Evolutionary conservation across 352 stramenopile genomes (phyloP), one percentile per base, ranked within the genome.

Genomic region (Phytophthora tubulina): DNA sequence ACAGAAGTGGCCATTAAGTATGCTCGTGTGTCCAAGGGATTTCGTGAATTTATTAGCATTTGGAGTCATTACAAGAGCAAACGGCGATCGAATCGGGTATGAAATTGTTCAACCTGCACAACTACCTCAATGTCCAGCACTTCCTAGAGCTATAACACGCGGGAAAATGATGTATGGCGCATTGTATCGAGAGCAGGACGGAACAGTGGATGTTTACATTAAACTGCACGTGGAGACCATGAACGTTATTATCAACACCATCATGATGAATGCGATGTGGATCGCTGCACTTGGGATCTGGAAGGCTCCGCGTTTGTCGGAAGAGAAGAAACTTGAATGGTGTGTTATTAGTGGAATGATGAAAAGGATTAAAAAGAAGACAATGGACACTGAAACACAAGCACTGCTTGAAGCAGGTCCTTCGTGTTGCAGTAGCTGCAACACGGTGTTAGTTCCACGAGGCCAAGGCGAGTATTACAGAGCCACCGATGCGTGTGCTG

Each of bases 21-120:
- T 70, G 45, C 53, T 90, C 27, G 70, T 81, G 38, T 72, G 79
- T 56, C 81, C 84, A 31, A 73, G 84, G 41, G 84, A 91, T 70
- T 79, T 85, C 38, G 70, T 88, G 10, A 89, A 79, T 36, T 59
- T 91, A 15, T 75, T 78, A 54, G 45, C 77, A 44, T 79, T 68
- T 13, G 84, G 84, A 36, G 69, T 76, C 3, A 64, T 85, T 17
- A 70, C 59, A 6, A 39, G 49, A 30, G 21, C 67, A 6, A 79
- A 76, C 11, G 72, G 72, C 3, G 62, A 73, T 6, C 55, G 63
- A 3, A 71, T 90, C 10, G 84, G 81, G 8, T 91, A 86, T 56
- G 70, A 88, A 17, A 36, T 90, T 9, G 69, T 81, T 27, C 81
- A 90, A 56, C 84, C 81, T 6, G 76, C 86, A 35, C 52, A 70